A percentile compares a stretch with the other conserved stretches of the same genome.
Conservation (phyloP, 225 moss, liverwort and hornwort species). For the Marchantia paleacea region DNA sequence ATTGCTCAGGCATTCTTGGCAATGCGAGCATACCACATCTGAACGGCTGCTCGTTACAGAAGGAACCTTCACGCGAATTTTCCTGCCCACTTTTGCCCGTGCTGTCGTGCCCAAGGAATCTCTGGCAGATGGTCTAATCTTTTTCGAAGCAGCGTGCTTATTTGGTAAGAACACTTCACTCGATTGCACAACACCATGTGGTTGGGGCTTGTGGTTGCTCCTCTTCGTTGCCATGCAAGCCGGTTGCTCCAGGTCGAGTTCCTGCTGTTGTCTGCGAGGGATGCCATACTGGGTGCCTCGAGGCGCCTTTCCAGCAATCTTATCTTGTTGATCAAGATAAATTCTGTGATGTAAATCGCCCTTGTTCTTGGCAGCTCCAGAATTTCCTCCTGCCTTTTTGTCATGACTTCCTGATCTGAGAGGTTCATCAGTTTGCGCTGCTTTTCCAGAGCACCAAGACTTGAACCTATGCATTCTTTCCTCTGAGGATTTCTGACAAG, state of each 20-base stretch:
- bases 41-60: slow-evolving; percentile 41
- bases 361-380: neutral
- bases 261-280: slow-evolving; percentile 6
- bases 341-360: neutral
- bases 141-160: slow-evolving; percentile 6
- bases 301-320: slow-evolving; percentile 2
- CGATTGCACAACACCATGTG: neutral
- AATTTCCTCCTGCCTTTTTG: neutral
- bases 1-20: slow-evolving; percentile 30
- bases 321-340: slow-evolving; percentile 9
- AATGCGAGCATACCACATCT: slow-evolving; percentile 39
- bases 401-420: neutral
- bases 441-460: neutral
- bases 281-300: neutral
- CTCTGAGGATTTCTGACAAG: slow-evolving; percentile 20
- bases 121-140: slow-evolving; percentile 26
- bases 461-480: neutral
- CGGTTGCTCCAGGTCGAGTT: slow-evolving; percentile 20
- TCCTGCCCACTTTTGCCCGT: slow-evolving; percentile 22
- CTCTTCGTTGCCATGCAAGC: slow-evolving; percentile 14
- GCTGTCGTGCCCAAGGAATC: slow-evolving; percentile 27
- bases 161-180: slow-evolving; percentile 14
- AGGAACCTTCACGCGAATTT: slow-evolving; percentile 29
- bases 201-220: neutral
- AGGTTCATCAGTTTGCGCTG: neutral